Evolutionary conservation across 768 basidiomycete species (phyloP), one percentile per base, ranked within the genome.

Genomic region (Mycena vitilis): DNA sequence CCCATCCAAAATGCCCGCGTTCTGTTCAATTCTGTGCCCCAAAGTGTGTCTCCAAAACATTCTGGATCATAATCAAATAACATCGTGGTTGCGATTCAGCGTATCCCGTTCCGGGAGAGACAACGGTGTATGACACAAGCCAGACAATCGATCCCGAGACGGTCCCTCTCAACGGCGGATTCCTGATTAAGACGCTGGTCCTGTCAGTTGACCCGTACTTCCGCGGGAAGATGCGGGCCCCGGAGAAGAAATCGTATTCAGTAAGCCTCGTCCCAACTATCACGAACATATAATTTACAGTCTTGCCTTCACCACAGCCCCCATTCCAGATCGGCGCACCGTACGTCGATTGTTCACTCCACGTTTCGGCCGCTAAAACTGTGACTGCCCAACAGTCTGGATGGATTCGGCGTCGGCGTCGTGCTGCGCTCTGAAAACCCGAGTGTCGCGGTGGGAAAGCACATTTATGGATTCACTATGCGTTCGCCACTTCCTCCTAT

Each of bases 201-300:
- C 60, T 85, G 23, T 80, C 79, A 16, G 69, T 83, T 44, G 85
- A 84, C 57, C 83, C 83, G 5, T 81, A 80, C 69, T 15, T 82
- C 57, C 60, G 78, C 6, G 73, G 72, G 18, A 69, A 69, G 57
- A 82, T 83, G 83, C 64, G 77, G 16, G 63, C 38, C 8, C 66
- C 72, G 8, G 56, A 64, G 37, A 58, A 68, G 44, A 69, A 72
- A 57, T 64, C 65, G 20, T 78, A 78, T 53, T 57, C 65, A 9
- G 73, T 75, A 30, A 65, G 74, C 10, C 13, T 30, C 3, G 30
- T 30, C 30, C 30, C 30, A 30, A 3, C 30, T 30, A 30, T 5
- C 15, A 4, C 9, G 16, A 12, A 5, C 13, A 9, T 5, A 15
- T 73, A 30, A 72, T 57, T 37, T 49, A 18, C 30, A 5, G 30